phyloP scores from a whole-genome alignment of 176 grass and related monocot species.

The Tillandsia fasciculata region DNA sequence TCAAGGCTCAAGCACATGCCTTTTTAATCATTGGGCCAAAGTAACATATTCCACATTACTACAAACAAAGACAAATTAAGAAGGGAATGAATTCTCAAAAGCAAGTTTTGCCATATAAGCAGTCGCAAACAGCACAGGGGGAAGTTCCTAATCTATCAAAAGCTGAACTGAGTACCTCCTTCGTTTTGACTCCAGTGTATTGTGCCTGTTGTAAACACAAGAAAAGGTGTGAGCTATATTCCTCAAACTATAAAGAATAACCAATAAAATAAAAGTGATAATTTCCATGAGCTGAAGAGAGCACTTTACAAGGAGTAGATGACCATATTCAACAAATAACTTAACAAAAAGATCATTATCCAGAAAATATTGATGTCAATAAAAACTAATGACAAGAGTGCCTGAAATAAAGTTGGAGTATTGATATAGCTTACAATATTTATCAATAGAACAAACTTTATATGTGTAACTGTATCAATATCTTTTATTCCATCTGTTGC shows the following conservation, averaged over 20 bases:
- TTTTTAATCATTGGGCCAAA: too few relatives aligned
- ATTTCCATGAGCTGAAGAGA: neutral
- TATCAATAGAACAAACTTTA: too few relatives aligned
- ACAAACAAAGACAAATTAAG: neutral
- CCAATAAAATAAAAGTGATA: neutral
- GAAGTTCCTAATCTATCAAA: neutral
- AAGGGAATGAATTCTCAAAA: neutral
- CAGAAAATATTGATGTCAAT: neutral
- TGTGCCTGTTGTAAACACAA: constrained; percentile 41
- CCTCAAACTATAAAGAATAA: constrained; percentile 13
- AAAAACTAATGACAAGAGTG: neutral
- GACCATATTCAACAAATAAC: neutral
- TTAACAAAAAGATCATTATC: neutral
- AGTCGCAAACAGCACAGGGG: neutral
- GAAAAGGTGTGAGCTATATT: constrained; percentile 18
- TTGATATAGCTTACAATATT: neutral
- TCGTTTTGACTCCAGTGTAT: constrained; percentile 47
- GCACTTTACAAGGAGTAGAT: neutral
- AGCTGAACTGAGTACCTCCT: constrained; percentile 46
- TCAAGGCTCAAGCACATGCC: too few relatives aligned
- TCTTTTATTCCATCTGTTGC: too few relatives aligned
- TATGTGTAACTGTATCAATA: too few relatives aligned
- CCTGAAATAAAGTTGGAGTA: neutral
- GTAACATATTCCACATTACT: too few relatives aligned
- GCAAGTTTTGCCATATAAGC: neutral